phyloP scores from a whole-genome alignment of 768 basidiomycete genomes.

The Mycena latifolia region DNA sequence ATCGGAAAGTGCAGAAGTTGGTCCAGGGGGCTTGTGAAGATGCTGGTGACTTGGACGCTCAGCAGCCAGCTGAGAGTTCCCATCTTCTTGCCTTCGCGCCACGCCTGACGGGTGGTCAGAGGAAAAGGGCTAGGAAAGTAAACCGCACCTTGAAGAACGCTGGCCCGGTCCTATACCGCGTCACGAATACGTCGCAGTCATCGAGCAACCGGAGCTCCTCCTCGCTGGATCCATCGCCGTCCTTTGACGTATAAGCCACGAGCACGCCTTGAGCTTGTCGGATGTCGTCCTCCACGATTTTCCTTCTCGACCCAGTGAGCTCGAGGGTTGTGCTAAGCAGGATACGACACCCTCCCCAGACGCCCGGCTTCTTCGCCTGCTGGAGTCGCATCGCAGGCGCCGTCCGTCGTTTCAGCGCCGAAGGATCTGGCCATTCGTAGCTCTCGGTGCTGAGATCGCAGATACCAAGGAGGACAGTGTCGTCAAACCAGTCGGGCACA shows the following conservation, averaged over 20 bases:
- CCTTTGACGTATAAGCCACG: conserved; percentile 48
- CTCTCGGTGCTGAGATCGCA: conserved; percentile 61
- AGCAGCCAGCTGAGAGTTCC: conserved; percentile 90
- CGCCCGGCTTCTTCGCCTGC: conserved; percentile 45
- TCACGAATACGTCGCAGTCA: conserved; percentile 77
- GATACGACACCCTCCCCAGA: conserved; percentile 73
- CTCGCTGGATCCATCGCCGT: conserved; percentile 50
- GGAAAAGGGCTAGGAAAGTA: not conserved
- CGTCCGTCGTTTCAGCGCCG: conserved; percentile 52
- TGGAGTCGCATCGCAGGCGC: conserved; percentile 38
- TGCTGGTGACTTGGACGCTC: conserved; percentile 75
- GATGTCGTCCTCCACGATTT: conserved; percentile 71
- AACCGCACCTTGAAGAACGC: conserved; percentile 76
- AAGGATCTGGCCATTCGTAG: conserved; percentile 84
- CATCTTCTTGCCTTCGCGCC: conserved; percentile 68
- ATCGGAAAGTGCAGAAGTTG: conserved; percentile 90
- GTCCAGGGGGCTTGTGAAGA: conserved; percentile 71
- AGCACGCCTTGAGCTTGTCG: conserved; percentile 67
- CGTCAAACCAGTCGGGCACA: conserved; percentile 95
- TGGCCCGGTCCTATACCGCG: conserved; percentile 73
- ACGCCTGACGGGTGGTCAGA: conserved; percentile 67
- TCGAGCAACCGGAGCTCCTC: conserved; percentile 49
- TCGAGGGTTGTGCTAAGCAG: conserved; percentile 73
- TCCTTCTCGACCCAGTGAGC: conserved; percentile 59
- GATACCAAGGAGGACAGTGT: conserved; percentile 70